A percentile compares a stretch with the other conserved stretches of the same genome.
Evolutionary conservation across 2,329 filamentous ascomycete genomes (phyloP).

Genomic region (Ceratocystis diversiconidia): DNA sequence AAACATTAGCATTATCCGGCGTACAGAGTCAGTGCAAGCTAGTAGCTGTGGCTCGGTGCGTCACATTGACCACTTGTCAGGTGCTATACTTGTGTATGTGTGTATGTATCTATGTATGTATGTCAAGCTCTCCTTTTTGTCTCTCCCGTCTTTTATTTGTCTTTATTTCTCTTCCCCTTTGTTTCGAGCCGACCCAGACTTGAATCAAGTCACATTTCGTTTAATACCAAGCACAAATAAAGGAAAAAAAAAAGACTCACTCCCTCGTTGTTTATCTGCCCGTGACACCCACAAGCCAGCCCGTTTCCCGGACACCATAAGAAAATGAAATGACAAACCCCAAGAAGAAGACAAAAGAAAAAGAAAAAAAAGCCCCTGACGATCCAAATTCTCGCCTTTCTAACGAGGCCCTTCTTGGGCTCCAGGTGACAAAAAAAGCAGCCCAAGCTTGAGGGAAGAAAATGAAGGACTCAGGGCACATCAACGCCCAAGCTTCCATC

Average conservation of each 20-base stretch:
- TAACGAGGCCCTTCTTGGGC: background rate
- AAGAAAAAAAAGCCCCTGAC: background rate
- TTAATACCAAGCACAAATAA: background rate
- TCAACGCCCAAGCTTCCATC: background rate
- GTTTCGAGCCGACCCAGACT: no score
- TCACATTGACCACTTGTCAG: background rate
- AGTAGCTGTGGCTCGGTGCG: background rate
- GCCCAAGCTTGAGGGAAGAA: background rate
- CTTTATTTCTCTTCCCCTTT: no score
- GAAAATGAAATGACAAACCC: background rate
- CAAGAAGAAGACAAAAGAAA: background rate
- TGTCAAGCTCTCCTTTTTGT: background rate
- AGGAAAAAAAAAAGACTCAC: background rate
- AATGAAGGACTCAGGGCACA: background rate
- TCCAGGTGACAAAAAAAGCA: no score
- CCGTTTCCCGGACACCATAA: background rate
- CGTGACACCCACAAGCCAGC: background rate
- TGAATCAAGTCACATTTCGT: background rate
- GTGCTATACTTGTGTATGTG: background rate
- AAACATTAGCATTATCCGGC: no score
- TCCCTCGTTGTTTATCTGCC: background rate
- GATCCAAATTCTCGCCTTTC: background rate
- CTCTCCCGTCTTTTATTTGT: background rate
- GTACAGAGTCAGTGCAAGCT: no score
- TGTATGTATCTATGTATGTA: no score